Conservation (phyloP, 73 alveolate species). For the Stentor roeselii region DNA sequence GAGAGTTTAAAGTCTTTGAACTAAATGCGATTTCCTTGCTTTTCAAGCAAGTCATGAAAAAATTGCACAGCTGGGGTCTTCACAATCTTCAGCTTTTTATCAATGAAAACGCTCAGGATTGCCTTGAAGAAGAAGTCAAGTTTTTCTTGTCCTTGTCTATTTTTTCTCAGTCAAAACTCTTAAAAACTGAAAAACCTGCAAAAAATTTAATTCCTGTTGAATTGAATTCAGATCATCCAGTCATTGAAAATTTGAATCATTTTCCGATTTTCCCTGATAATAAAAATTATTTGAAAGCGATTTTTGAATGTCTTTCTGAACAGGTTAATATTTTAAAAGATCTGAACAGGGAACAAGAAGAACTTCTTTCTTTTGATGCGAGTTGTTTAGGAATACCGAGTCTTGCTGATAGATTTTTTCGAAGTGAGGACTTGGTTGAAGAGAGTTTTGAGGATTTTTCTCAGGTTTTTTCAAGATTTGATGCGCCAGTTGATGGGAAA, state of each 20-base stretch:
- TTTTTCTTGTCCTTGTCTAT: not conserved
- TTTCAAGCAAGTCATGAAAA: not conserved
- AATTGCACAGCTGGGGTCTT: conserved; percentile 8
- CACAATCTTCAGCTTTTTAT: not conserved
- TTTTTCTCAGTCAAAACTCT: not conserved
- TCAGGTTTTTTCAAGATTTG: not conserved
- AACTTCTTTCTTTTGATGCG: not conserved
- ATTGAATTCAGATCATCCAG: not conserved
- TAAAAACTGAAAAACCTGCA: too few relatives aligned
- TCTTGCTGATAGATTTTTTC: not conserved
- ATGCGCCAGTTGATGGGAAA: not conserved
- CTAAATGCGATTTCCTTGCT: not conserved
- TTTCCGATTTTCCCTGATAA: not conserved
- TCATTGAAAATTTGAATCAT: not conserved
- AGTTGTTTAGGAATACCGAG: not conserved
- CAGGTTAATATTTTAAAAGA: not conserved
- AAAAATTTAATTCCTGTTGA: too few relatives aligned
- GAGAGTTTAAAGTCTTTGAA: not conserved
- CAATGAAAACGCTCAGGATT: not conserved
- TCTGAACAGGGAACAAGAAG: conserved; percentile 13
- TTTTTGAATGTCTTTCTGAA: not conserved
- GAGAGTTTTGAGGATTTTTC: not conserved
- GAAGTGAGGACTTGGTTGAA: not conserved
- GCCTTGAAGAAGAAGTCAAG: conserved; percentile 5
- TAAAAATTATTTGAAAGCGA: not conserved